Conservation (phyloP, 129 eudicot species). For the Chrysanthemum lavandulifolium region DNA sequence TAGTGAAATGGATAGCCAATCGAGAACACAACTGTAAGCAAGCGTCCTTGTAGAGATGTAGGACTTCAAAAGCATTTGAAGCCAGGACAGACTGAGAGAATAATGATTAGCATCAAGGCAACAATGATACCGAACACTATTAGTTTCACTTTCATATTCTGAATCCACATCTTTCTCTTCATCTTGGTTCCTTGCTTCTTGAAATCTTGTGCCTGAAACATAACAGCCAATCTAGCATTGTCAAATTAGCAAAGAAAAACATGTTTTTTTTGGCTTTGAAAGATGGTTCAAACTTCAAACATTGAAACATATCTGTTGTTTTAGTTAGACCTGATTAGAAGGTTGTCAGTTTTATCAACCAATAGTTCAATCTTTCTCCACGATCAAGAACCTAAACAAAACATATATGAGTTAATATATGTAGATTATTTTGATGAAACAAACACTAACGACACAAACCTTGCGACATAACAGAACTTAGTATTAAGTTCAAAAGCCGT, state of each 20-base stretch:
- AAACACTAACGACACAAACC: neutral
- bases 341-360: conserved; percentile 59
- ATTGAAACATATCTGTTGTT: neutral
- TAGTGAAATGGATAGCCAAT: conserved; percentile 16
- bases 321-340: conserved; percentile 43
- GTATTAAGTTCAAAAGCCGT: conserved; percentile 1
- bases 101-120: conserved; percentile 29
- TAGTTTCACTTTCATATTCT: conserved; percentile 56
- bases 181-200: conserved; percentile 43
- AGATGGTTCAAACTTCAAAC: conserved; percentile 19
- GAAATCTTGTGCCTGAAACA: conserved; percentile 39
- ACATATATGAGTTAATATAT: conserved; percentile 10
- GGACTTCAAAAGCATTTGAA: conserved; percentile 29
- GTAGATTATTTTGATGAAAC: neutral
- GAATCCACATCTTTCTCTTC: conserved; percentile 53
- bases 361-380: conserved; percentile 62
- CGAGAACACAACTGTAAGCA: conserved; percentile 8
- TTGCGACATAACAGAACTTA: neutral
- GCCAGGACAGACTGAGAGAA: conserved; percentile 36
- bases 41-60: neutral
- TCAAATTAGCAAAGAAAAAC: neutral
- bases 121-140: conserved; percentile 36
- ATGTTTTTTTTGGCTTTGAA: conserved; percentile 6
- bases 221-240: neutral
- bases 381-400: conserved; percentile 55